These are phyloP conservation scores for Pelargonium fulgidum DNA, from an alignment of 441 rosid genomes.

Conservation along the genomic window DNA sequence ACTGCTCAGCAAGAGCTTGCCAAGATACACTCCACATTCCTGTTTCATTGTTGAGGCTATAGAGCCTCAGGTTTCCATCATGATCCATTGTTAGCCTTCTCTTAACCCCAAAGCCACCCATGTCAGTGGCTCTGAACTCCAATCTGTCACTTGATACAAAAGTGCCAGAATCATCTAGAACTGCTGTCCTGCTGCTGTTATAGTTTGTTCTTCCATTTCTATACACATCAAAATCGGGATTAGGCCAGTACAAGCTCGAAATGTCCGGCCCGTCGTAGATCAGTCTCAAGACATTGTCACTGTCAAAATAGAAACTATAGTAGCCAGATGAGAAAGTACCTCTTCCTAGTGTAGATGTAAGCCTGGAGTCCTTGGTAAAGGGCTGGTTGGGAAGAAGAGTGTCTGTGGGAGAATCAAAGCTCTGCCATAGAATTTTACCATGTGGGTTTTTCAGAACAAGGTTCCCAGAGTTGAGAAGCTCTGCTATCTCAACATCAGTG, in stretches of 20 bases:
- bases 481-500: background rate
- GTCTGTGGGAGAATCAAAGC: slow-evolving; percentile 29
- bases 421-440: background rate
- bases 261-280: slow-evolving; percentile 37
- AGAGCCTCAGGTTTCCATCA: slow-evolving; percentile 46
- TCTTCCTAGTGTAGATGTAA: slow-evolving; percentile 25
- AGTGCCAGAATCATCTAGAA: slow-evolving; percentile 29
- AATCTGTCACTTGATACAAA: slow-evolving; percentile 35
- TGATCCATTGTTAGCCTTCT: slow-evolving; percentile 37
- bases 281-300: slow-evolving; percentile 29
- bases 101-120: slow-evolving; percentile 21
- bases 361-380: slow-evolving; percentile 25
- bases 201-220: slow-evolving; percentile 25
- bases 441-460: background rate
- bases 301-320: slow-evolving; percentile 19
- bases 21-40: slow-evolving; percentile 16
- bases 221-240: background rate
- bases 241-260: slow-evolving; percentile 46
- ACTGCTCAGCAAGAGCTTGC: too few species aligned
- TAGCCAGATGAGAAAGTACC: slow-evolving; percentile 29
- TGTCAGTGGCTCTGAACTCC: slow-evolving; percentile 30
- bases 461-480: background rate
- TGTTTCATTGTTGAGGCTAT: slow-evolving; percentile 27
- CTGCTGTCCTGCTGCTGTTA: slow-evolving; percentile 32
- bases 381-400: slow-evolving; percentile 43